Percentiles rank a stretch among this genome's conserved stretches.
Conservation (phyloP, 805 yeast species). For the Ogataea henricii region DNA sequence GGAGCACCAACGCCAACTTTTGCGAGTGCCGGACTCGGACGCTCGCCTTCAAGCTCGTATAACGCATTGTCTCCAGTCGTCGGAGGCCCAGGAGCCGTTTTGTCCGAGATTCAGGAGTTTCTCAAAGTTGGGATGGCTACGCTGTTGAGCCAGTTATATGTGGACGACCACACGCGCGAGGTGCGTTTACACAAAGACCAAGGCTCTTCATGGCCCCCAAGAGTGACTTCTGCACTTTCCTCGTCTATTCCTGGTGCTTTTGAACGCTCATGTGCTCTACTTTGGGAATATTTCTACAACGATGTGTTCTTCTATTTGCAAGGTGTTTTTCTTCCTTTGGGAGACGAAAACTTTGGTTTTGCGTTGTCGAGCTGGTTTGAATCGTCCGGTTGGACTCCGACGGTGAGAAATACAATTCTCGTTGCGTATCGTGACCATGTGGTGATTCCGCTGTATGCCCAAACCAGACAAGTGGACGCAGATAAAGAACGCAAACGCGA, state of each 20-base stretch:
- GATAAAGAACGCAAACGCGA: constrained; percentile 24
- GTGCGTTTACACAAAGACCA: constrained; percentile 35
- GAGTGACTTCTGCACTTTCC: constrained; percentile 18
- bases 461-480: constrained; percentile 35
- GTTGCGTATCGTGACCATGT: constrained; percentile 54
- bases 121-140: constrained; percentile 43
- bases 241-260: constrained; percentile 21
- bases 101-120: constrained; percentile 48
- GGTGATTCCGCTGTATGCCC: constrained; percentile 54
- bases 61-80: constrained; percentile 21
- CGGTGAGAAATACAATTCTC: constrained; percentile 44
- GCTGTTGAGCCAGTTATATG: constrained; percentile 25
- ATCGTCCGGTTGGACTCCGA: constrained; percentile 2
- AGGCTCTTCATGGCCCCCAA: constrained; percentile 30
- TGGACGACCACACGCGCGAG: constrained; percentile 31
- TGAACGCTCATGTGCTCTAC: constrained; percentile 40
- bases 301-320: constrained; percentile 58
- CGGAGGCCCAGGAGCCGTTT: constrained; percentile 37
- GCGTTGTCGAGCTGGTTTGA: background rate
- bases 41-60: constrained; percentile 23
- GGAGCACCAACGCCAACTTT: constrained; percentile 28
- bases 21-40: constrained; percentile 12
- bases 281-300: constrained; percentile 62
- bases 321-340: constrained; percentile 63
- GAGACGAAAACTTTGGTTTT: constrained; percentile 35